Conservation (phyloP, 192 early-diverging fungal species). For the Piromyces finnis region DNA sequence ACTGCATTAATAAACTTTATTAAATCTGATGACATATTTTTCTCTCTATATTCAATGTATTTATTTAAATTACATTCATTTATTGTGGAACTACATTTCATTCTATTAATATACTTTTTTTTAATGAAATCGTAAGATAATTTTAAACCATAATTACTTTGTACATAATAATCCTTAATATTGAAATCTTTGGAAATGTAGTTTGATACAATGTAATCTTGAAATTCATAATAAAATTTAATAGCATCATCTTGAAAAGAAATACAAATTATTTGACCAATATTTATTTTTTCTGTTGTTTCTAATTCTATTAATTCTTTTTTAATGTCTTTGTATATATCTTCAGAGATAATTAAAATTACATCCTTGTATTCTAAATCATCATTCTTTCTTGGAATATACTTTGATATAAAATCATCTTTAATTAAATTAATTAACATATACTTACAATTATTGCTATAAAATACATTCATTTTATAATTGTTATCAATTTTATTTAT, state of each 20-base stretch:
- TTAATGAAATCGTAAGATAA: not conserved
- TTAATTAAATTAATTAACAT: not conserved
- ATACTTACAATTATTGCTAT: not conserved
- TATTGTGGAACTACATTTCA: no score
- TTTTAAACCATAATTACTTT: not conserved
- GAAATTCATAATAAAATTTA: not conserved
- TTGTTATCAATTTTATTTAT: not conserved
- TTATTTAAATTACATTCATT: no score
- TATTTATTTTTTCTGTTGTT: no score
- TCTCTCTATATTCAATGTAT: no score
- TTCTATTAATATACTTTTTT: not conserved
- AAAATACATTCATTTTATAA: not conserved
- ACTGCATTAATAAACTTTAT: no score
- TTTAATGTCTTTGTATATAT: not conserved
- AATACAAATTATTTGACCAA: not conserved
- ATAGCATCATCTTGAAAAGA: not conserved
- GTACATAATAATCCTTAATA: not conserved
- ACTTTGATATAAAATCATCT: not conserved
- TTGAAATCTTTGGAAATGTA: not conserved
- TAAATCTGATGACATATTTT: no score
- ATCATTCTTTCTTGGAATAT: not conserved
- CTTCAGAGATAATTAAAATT: not conserved
- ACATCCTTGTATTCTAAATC: not conserved
- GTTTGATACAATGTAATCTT: not conserved
- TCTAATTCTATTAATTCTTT: not conserved